Conservation (phyloP, 2,329 filamentous ascomycete genomes). For the Verticillium isaacii region DNA sequence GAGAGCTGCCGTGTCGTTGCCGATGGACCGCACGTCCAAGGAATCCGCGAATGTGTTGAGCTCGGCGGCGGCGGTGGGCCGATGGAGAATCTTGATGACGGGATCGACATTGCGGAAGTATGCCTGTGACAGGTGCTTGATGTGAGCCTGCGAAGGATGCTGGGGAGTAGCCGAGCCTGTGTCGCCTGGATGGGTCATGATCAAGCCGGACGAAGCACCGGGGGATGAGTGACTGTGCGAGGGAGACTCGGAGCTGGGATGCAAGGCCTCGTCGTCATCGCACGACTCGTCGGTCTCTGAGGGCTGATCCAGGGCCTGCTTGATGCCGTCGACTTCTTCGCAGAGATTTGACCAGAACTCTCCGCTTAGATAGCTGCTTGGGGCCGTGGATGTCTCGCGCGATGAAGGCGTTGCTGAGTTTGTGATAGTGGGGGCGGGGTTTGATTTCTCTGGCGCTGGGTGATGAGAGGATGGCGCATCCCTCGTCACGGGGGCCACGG, state of each 20-base stretch:
- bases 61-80: constrained; percentile 28
- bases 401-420: constrained; percentile 1
- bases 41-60: constrained; percentile 19
- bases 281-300: constrained; percentile 31
- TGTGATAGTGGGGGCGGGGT: not conserved
- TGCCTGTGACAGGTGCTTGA: constrained; percentile 27
- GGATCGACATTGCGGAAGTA: constrained; percentile 37
- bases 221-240: constrained; percentile 13
- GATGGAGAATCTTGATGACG: constrained; percentile 38
- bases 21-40: constrained; percentile 13
- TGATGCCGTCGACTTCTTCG: constrained; percentile 38
- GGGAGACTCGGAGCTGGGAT: constrained; percentile 23
- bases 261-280: constrained; percentile 19
- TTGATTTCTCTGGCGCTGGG: not conserved
- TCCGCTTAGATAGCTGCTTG: constrained; percentile 31
- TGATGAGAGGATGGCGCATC: not conserved
- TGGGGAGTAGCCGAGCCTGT: not conserved
- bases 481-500: not conserved
- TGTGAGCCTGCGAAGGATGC: constrained; percentile 30
- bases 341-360: constrained; percentile 40
- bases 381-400: not conserved
- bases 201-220: constrained; percentile 20
- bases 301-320: constrained; percentile 36
- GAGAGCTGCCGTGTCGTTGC: constrained; percentile 26
- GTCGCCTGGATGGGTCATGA: not conserved